Evolutionary conservation across 306 rosid genomes (phyloP), one percentile per base, ranked within the genome.

Genomic region (Medicago lupulina): DNA sequence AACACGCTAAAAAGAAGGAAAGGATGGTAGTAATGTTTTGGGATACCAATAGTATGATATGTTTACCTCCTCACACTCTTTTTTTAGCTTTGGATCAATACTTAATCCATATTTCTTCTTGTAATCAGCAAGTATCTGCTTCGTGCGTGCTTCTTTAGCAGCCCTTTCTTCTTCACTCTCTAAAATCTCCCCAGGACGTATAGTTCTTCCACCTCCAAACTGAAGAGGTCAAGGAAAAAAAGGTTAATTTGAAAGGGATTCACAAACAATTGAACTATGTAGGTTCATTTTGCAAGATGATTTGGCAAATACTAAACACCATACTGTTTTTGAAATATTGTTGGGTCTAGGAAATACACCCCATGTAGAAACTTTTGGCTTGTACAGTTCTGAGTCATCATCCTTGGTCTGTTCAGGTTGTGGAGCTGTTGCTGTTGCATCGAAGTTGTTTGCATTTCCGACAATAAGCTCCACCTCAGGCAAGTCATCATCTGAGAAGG

Each of bases 311-410:
- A 57, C 36, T 6, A 62, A 74, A 77, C 14, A 66, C 14, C 14
- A 73, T 87, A 93, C 98, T 81, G 93, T 87, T 83, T 87, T 91
- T 5, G 98, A 94, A 77, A 94, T 94, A 76, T 94, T 82, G 83
- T 74, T 71, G 3, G 98, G 98, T 75, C 98, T 88, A 46, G 98
- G 98, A 88, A 94, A 94, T 78, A 88, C 94, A 75, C 96, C 97
- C 98, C 98, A 91, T 3, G 97, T 84, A 61, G 98, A 89, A 80
- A 91, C 97, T 85, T 86, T 90, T 28, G 97, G 97, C 89, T 91
- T 88, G 89, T 94, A 91, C 28, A 87, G 41, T 49, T 87, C 87
- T 16, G 87, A 50, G n/a, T 87, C 90, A 9, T 82, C 82, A 66
- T 83, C 87, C 62, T 66, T 85, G 38, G 65, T 55, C 67, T 78